phyloP scores from a whole-genome alignment of 371 early-diverging fungal genomes.

The Rhizomucor miehei region DNA sequence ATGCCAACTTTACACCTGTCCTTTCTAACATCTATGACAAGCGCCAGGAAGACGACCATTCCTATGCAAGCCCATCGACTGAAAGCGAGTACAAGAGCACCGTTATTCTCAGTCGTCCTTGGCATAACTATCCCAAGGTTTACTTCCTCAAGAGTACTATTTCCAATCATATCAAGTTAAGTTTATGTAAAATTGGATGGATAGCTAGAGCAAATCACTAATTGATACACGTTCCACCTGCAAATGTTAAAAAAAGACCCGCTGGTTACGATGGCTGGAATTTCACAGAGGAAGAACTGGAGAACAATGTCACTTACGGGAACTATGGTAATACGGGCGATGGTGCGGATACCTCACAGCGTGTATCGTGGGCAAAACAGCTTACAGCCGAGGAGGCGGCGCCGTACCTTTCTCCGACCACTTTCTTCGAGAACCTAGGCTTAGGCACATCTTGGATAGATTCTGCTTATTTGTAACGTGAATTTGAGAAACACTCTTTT shows the following conservation, averaged over 20 bases:
- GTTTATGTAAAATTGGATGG: not conserved
- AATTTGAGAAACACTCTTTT: no score
- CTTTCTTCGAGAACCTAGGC: conserved; percentile 4
- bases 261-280: conserved; percentile 9
- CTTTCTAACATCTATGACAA: conserved; percentile 8
- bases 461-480: conserved; percentile 1
- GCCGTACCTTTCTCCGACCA: conserved; percentile 5
- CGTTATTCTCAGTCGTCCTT: conserved; percentile 8
- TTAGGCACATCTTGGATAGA: conserved; percentile 11
- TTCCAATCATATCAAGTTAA: conserved; percentile 7
- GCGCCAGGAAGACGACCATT: conserved; percentile 14
- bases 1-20: conserved; percentile 8
- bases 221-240: no score
- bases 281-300: conserved; percentile 9
- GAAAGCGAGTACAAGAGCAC: conserved; percentile 1
- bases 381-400: conserved; percentile 4
- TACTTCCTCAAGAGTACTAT: conserved; percentile 9
- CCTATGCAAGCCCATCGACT: conserved; percentile 3
- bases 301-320: conserved; percentile 5
- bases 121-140: conserved; percentile 10
- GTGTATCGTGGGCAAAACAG: conserved; percentile 11
- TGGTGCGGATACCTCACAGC: conserved; percentile 9
- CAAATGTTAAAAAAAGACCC: not conserved
- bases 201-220: no score
- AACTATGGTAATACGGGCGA: conserved; percentile 12